These are phyloP conservation scores for Aspergillus haitiensis DNA, from an alignment of 495 filamentous ascomycete species.

Conservation along the genomic window DNA sequence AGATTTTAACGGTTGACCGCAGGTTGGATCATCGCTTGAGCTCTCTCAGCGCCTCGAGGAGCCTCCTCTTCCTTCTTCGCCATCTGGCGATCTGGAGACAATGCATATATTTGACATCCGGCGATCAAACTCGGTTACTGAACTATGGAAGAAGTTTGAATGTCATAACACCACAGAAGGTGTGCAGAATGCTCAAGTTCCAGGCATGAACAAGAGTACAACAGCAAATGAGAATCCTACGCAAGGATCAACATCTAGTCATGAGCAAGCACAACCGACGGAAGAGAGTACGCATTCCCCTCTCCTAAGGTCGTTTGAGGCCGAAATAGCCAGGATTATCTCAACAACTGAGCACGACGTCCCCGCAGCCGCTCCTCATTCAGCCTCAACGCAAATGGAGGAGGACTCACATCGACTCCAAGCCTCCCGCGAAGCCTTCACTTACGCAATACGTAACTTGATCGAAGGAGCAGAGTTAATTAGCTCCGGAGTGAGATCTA, in stretches of 20 bases:
- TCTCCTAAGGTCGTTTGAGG: constrained; percentile 52
- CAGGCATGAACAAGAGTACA: constrained; percentile 6
- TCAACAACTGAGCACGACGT: constrained; percentile 18
- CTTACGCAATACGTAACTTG: constrained; percentile 36
- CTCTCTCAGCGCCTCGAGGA: constrained; percentile 54
- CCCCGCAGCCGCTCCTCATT: constrained; percentile 18
- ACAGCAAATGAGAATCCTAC: constrained; percentile 8
- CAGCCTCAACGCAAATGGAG: constrained; percentile 19
- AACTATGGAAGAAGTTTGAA: constrained; percentile 45
- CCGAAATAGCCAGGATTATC: constrained; percentile 51
- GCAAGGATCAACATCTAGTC: constrained; percentile 6
- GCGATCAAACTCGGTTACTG: constrained; percentile 44
- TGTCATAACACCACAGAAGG: neutral
- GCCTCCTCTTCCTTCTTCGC: constrained; percentile 22
- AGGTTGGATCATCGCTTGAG: constrained; percentile 55
- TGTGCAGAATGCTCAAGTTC: constrained; percentile 1
- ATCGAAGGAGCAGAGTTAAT: constrained; percentile 38
- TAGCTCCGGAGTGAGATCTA: constrained; percentile 38
- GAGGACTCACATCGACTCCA: constrained; percentile 22
- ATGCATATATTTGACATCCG: constrained; percentile 53
- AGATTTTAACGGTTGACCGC: constrained; percentile 19
- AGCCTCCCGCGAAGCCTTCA: constrained; percentile 33
- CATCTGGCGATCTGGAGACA: constrained; percentile 25
- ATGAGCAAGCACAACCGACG: constrained; percentile 2
- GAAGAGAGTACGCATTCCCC: constrained; percentile 30